Base-by-base conservation (phyloP, 371 early-diverging fungal species). In the Lichtheimia ramosa region DNA sequence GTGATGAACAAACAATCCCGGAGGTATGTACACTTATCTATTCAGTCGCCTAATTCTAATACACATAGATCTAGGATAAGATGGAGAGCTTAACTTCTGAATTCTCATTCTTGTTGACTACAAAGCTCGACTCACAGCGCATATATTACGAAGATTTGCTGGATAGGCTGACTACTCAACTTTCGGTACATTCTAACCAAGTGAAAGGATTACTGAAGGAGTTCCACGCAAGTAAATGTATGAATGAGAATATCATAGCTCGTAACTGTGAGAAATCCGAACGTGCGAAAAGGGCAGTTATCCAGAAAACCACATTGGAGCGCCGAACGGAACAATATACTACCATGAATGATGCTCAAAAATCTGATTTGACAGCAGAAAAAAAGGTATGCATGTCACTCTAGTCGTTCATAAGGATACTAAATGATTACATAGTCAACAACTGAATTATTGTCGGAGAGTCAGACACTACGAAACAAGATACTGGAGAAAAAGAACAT, bases 91-190 rank as follows among this genome's bases (percentile, higher is more conserved):
- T 93, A 49, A 86, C 84, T 3, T 55, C 81, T 2, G 96, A 96
- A 65, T 95, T 92, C 68, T 82, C 86, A 3, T 75, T 85, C 43
- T 73, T 95, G 55, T 71, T 96, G 48, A 85, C 84, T 0, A 83
- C 93, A 3, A 93, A 93, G 62, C 72, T 96, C 13, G 94, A 92
- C 49, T 90, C 95, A 10, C 96, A 96, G 64, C 78, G 93, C 43
- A 68, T 83, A 23, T 92, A 88, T 72, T 96, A 91, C 66, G 95
- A 96, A 66, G 77, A 81, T 5, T 89, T 89, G 64, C 69, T 93
- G 42, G 77, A 80, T 21, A 67, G 74, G 5, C 54, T 90, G 54
- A 67, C 77, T 1, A 46, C 59, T 2, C 78, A 84, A 53, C 56
- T 84, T 1, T 68, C 78, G 4, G 54, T 63, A 3, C 28, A 83